Percentiles rank a stretch among this genome's conserved stretches.
phyloP scores from a whole-genome alignment of 169 alveolate genomes.

The Cyclospora cayetanensis region DNA sequence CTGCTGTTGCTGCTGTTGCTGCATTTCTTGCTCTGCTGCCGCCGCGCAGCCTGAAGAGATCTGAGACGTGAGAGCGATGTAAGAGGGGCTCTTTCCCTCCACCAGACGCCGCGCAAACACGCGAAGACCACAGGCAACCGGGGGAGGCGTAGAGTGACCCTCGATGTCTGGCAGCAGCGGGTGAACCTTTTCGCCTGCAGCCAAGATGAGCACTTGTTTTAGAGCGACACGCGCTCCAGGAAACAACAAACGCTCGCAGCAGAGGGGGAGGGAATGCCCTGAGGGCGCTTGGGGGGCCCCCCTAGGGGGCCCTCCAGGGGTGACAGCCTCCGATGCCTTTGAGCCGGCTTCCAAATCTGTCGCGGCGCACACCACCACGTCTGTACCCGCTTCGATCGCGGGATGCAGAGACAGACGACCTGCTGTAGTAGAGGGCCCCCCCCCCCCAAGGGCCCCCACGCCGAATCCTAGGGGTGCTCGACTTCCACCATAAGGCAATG shows the following conservation, averaged over 20 bases:
- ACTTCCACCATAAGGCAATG: background rate
- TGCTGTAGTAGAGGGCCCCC: constrained; percentile 17
- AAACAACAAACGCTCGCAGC: constrained; percentile 26
- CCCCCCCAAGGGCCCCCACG: background rate
- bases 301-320: background rate
- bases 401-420: constrained; percentile 51
- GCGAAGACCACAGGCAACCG: background rate
- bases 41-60: background rate
- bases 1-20: constrained; percentile 32
- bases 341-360: background rate
- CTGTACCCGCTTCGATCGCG: background rate
- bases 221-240: constrained; percentile 6
- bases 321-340: background rate
- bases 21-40: constrained; percentile 4
- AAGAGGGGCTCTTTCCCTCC: background rate
- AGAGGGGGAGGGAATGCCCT: no score
- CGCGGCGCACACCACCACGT: background rate
- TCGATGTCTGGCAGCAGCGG: background rate
- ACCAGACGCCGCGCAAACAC: background rate
- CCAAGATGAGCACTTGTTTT: constrained; percentile 37
- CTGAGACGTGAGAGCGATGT: background rate
- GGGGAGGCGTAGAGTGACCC: background rate
- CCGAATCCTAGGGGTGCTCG: background rate
- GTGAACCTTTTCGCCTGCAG: constrained; percentile 33
- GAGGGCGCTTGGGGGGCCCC: background rate